These are phyloP conservation scores for Dioscorea dumetorum DNA, from an alignment of 106 monocot genomes.

Conservation along the genomic window DNA sequence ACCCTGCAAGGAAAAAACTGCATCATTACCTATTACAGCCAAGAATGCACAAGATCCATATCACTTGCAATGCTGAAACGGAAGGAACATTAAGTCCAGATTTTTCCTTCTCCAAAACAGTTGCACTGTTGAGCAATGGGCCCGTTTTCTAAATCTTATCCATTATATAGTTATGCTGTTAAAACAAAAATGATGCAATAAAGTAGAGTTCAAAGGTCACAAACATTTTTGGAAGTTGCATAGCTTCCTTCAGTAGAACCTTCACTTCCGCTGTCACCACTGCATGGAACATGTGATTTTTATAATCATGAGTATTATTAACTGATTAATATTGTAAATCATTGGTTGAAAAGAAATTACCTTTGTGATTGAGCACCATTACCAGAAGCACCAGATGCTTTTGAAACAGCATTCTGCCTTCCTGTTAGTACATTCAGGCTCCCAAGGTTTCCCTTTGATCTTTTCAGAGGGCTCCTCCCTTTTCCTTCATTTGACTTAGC, in stretches of 20 bases:
- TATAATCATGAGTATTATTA: neutral
- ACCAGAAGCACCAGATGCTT: slow-evolving; percentile 23
- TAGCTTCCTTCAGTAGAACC: slow-evolving; percentile 43
- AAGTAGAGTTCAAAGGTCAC: slow-evolving; percentile 6
- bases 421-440: slow-evolving; percentile 16
- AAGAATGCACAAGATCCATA: too few species aligned
- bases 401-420: slow-evolving; percentile 21
- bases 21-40: too few species aligned
- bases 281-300: slow-evolving; percentile 7
- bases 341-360: neutral
- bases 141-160: too few species aligned
- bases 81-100: too few species aligned
- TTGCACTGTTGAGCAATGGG: too few species aligned
- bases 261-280: slow-evolving; percentile 38
- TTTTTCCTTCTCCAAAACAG: too few species aligned
- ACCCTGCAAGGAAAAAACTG: slow-evolving; percentile 17
- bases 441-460: slow-evolving; percentile 24
- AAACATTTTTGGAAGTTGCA: slow-evolving; percentile 33
- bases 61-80: too few species aligned
- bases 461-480: slow-evolving; percentile 15
- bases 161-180: too few species aligned
- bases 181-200: neutral
- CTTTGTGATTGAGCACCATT: slow-evolving; percentile 36
- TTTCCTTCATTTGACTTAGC: slow-evolving; percentile 24
- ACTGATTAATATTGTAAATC: neutral